Conservation (phyloP, 2,329 filamentous ascomycete genomes). For the Aspergillus sp. region DNA sequence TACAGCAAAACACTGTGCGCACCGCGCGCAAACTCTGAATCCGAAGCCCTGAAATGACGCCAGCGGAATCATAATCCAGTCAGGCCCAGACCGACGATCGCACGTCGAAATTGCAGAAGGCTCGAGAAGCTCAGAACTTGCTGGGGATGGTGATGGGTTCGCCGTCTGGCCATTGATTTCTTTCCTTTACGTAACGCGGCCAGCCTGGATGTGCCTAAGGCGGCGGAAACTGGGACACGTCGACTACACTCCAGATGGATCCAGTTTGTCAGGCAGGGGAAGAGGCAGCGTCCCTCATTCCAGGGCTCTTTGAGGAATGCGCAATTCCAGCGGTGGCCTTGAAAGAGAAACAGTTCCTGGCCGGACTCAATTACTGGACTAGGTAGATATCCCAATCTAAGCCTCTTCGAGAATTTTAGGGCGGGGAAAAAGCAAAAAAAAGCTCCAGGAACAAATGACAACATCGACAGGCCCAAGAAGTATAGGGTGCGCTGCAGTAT, state of each 20-base stretch:
- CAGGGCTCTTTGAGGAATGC: neutral
- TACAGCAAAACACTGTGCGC: neutral
- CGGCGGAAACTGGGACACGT: slow-evolving; percentile 8
- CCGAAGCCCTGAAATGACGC: neutral
- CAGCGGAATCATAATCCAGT: slow-evolving; percentile 4
- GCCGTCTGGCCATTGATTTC: slow-evolving; percentile 13
- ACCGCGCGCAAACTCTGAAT: neutral
- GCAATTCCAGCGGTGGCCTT: neutral
- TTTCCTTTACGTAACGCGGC: slow-evolving; percentile 22
- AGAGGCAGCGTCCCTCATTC: neutral
- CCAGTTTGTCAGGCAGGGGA: slow-evolving; percentile 1
- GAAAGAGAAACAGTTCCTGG: neutral
- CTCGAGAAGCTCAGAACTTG: neutral
- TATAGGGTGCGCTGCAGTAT: neutral
- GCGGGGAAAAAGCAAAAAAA: slow-evolving; percentile 14
- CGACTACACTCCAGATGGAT: slow-evolving; percentile 4
- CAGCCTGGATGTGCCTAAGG: slow-evolving; percentile 3
- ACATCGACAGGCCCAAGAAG: neutral
- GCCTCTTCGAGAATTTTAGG: slow-evolving; percentile 2
- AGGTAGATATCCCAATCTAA: neutral
- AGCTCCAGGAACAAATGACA: neutral
- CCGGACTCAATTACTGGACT: neutral
- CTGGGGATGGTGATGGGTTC: neutral
- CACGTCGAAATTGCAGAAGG: neutral
- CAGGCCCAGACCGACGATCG: slow-evolving; percentile 14